Conservation (phyloP, 2,329 filamentous ascomycete genomes). For the Alternaria triticina region DNA sequence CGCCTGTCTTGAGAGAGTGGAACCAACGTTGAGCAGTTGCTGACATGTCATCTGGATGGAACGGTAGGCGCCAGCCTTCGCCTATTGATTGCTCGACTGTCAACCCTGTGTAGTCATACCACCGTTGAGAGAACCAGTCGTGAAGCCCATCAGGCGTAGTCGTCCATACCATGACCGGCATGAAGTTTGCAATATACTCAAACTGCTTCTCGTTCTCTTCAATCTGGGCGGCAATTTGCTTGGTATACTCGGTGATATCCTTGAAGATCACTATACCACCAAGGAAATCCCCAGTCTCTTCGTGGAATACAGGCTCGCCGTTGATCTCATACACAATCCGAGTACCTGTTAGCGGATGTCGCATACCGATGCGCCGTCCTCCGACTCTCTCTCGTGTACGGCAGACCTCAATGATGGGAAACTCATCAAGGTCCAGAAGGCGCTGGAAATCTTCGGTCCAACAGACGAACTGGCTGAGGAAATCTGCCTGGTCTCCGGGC, state of each 20-base stretch:
- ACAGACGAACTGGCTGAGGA: slow-evolving; percentile 66
- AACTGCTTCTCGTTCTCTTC: slow-evolving; percentile 76
- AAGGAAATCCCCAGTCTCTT: slow-evolving; percentile 72
- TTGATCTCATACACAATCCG: slow-evolving; percentile 68
- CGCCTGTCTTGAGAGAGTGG: slow-evolving; percentile 68
- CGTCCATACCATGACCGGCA: slow-evolving; percentile 70
- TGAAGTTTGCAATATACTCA: slow-evolving; percentile 74
- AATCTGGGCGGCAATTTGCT: slow-evolving; percentile 72
- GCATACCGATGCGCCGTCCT: slow-evolving; percentile 66
- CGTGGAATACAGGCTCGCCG: slow-evolving; percentile 72
- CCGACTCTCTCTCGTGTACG: slow-evolving; percentile 66
- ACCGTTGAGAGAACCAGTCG: slow-evolving; percentile 79
- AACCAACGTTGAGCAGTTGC: slow-evolving; percentile 65
- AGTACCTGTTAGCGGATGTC: slow-evolving; percentile 60
- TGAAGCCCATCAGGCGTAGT: slow-evolving; percentile 68
- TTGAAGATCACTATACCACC: slow-evolving; percentile 75
- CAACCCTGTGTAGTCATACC: slow-evolving; percentile 78
- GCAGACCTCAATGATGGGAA: slow-evolving; percentile 70
- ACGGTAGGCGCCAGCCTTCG: slow-evolving; percentile 66
- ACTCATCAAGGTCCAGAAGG: slow-evolving; percentile 64
- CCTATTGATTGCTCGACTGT: slow-evolving; percentile 68
- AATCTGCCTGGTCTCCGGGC: slow-evolving; percentile 53
- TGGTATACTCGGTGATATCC: slow-evolving; percentile 73
- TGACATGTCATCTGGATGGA: slow-evolving; percentile 73
- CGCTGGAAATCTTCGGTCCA: slow-evolving; percentile 72